Percentiles rank a stretch among this genome's conserved stretches.
These are phyloP conservation scores for Sporothrix dimorphospora DNA, from an alignment of 2,329 filamentous ascomycete genomes.

Conservation along the genomic window DNA sequence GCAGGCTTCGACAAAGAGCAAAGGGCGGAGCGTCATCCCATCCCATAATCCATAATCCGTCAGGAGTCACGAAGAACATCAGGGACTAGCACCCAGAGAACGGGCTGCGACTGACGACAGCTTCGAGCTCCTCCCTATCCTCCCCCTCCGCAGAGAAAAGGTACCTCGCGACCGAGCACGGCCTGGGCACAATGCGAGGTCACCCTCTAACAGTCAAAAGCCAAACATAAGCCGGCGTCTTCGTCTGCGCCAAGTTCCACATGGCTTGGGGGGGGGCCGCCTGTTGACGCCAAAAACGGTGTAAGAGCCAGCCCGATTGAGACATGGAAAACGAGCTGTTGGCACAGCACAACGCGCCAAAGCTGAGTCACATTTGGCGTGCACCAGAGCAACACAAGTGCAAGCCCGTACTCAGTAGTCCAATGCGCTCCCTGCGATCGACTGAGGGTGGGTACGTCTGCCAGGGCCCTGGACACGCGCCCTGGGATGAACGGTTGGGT, in stretches of 20 bases:
- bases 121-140: neutral
- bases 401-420: neutral
- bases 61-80: constrained; percentile 1
- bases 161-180: neutral
- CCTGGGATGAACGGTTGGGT: neutral
- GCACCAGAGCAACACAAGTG: neutral
- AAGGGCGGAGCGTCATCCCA: constrained; percentile 12
- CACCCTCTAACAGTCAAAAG: neutral
- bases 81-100: neutral
- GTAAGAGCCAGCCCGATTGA: constrained; percentile 25
- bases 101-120: neutral
- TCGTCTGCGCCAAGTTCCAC: constrained; percentile 16
- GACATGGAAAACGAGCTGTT: constrained; percentile 21
- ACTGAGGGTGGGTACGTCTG: neutral
- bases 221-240: neutral
- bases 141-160: neutral
- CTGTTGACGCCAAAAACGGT: constrained; percentile 11
- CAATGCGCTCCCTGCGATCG: neutral
- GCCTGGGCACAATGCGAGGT: constrained; percentile 2
- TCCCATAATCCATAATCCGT: neutral
- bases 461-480: neutral
- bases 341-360: neutral
- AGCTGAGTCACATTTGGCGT: constrained; percentile 28
- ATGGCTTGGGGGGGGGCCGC: neutral
- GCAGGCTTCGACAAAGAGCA: neutral